Conservation (phyloP, 192 early-diverging fungal species). For the Entrophospora sp. region DNA sequence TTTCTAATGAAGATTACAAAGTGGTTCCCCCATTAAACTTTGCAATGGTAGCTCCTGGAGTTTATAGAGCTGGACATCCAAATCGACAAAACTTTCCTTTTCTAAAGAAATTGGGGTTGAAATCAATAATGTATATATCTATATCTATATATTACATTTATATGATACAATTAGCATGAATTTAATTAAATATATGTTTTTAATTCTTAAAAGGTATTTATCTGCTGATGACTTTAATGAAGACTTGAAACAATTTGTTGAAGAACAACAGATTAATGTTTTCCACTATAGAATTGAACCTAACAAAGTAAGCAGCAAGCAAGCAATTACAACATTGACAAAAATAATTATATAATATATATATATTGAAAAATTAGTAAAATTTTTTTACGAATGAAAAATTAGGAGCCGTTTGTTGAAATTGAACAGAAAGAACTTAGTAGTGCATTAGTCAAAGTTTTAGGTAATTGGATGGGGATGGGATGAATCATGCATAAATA, state of each 20-base stretch:
- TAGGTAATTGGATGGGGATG: too few species aligned
- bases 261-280: slow-evolving; percentile 60
- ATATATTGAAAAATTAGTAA: too few species aligned
- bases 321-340: too few species aligned
- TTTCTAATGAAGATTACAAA: too few species aligned
- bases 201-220: slow-evolving; percentile 28
- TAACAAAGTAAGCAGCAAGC: slow-evolving; percentile 60
- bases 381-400: neutral
- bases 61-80: slow-evolving; percentile 93
- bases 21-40: slow-evolving; percentile 95
- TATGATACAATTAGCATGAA: neutral
- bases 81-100: slow-evolving; percentile 88
- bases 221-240: slow-evolving; percentile 28
- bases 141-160: neutral
- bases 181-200: neutral
- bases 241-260: slow-evolving; percentile 65
- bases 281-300: slow-evolving; percentile 76
- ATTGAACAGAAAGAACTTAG: slow-evolving; percentile 45
- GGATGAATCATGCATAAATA: too few species aligned
- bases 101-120: slow-evolving; percentile 72
- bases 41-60: slow-evolving; percentile 83
- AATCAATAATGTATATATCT: slow-evolving; percentile 70
- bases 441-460: slow-evolving; percentile 40
- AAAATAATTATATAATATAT: too few species aligned
- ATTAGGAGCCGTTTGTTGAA: slow-evolving; percentile 52